Base-by-base conservation (phyloP, 805 yeast genomes). In the Wickerhamomyces canadensis region DNA sequence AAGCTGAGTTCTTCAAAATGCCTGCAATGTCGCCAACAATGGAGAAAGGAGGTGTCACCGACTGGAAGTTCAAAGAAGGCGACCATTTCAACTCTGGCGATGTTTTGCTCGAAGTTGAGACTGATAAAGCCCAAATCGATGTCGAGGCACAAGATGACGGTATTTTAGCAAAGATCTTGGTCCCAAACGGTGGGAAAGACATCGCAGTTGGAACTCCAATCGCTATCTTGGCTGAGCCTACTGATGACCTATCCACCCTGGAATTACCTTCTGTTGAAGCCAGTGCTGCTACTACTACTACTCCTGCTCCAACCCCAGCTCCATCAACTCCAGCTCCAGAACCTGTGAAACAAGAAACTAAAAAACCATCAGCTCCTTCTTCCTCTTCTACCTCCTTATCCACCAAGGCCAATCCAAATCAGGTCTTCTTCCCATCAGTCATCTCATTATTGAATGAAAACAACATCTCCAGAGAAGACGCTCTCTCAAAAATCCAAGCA, bases 21-120 rank as follows among this genome's bases (percentile, higher is more conserved):
- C 98, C 98, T 4, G 97, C 98, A 19, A 86, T 91, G 96, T 89
- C 97, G 5, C 98, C 98, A 30, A 91, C 98, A 6, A 91, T 91
- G 98, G 87, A 88, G 22, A 85, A 80, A 57, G 98, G 98, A 28
- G 96, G 95, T 6, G 74, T 91, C 46, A 85, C 87, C 11, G 71
- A 78, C 37, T 91, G 98, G 98, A 84, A 86, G 58, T 70, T 80
- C 53, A 80, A 88, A 59, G 81, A 73, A 34, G 86, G 86, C 21
- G 93, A 85, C 4, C 38, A 68, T 4, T 91, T 83, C 62, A 55
- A 67, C 23, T 74, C 94, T 7, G 98, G 98, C 17, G 98, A 93
- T 49, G 83, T 80, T 4, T 58, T 84, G 25, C 57, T 84, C 28
- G 93, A 84, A 52, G 84, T 84, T n/a, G 94, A 84, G 55, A 84